Percentiles rank a stretch among this genome's conserved stretches.
These are phyloP conservation scores for Pyropia yezoensis DNA, from an alignment of 23 red algal genomes.

Conservation along the genomic window DNA sequence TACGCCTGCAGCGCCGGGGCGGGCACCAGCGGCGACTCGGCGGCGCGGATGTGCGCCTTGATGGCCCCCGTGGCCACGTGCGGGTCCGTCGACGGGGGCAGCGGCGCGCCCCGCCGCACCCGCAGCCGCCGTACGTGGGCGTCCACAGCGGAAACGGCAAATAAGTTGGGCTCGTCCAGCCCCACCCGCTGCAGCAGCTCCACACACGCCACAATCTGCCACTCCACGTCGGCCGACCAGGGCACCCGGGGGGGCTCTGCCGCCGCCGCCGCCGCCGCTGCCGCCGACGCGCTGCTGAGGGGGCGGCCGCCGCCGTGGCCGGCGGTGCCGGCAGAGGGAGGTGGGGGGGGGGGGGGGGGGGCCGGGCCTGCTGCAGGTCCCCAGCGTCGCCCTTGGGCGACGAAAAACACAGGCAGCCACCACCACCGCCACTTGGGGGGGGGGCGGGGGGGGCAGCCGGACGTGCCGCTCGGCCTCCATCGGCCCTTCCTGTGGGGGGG, in stretches of 20 bases:
- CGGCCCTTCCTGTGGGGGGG: too few relatives aligned
- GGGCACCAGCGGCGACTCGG: slow-evolving; percentile 47
- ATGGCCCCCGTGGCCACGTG: slow-evolving; percentile 68
- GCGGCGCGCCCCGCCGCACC: slow-evolving; percentile 12
- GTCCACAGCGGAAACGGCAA: slow-evolving; percentile 59
- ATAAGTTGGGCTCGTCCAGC: slow-evolving; percentile 45
- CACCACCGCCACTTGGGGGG: too few relatives aligned
- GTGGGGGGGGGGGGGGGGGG: slow-evolving; percentile 5
- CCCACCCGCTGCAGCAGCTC: slow-evolving; percentile 44
- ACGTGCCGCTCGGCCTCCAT: too few relatives aligned
- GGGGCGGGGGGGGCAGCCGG: too few relatives aligned
- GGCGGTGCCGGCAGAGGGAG: slow-evolving; percentile 4
- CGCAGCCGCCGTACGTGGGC: slow-evolving; percentile 45
- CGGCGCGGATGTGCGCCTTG: slow-evolving; percentile 60
- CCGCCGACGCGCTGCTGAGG: slow-evolving; percentile 17
- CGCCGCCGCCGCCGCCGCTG: slow-evolving; percentile 29
- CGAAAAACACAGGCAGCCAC: too few relatives aligned
- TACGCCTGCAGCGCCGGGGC: slow-evolving; percentile 35
- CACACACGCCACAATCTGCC: slow-evolving; percentile 52
- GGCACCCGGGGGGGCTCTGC: slow-evolving; percentile 31
- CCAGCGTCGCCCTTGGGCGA: too few relatives aligned
- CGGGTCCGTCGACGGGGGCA: slow-evolving; percentile 43
- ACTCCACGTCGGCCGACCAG: slow-evolving; percentile 41
- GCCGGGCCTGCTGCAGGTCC: slow-evolving; percentile 12
- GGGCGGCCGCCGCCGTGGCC: slow-evolving; percentile 3